Conservation (phyloP, 345 rosid genomes). For the Eucalyptus erythrocorys region DNA sequence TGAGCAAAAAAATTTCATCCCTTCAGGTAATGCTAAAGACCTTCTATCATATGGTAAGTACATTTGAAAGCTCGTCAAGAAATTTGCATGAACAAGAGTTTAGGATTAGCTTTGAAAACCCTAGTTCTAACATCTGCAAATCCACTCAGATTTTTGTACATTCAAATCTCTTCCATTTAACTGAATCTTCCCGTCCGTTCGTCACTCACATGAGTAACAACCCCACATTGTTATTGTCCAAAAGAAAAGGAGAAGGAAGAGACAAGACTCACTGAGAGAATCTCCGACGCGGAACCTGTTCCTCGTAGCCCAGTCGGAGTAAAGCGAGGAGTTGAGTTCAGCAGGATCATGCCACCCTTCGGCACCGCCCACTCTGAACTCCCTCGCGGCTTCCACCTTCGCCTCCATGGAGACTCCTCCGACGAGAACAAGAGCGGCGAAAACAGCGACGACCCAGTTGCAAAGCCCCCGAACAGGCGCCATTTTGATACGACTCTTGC, state of each 20-base stretch:
- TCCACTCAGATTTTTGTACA: neutral
- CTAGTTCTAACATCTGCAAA: neutral
- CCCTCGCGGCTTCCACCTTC: conserved; percentile 18
- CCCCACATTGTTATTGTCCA: neutral
- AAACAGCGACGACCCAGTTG: neutral
- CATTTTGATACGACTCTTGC: neutral
- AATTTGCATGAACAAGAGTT: neutral
- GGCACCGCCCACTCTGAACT: conserved; percentile 50
- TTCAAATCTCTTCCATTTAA: neutral
- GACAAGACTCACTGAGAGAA: conserved; percentile 37
- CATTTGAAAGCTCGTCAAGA: neutral
- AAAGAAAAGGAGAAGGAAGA: neutral
- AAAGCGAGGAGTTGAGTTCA: conserved; percentile 21
- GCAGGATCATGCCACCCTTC: conserved; percentile 59
- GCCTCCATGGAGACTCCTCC: conserved; percentile 3
- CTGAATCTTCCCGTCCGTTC: neutral
- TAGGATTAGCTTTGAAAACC: neutral
- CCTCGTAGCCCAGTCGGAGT: conserved; percentile 48
- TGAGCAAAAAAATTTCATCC: neutral
- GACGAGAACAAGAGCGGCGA: neutral
- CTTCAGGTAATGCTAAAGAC: neutral
- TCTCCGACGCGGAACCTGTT: conserved; percentile 64
- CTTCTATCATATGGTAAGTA: neutral
- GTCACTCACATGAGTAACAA: neutral
- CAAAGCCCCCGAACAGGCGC: neutral